Base-by-base conservation (phyloP, 2,329 filamentous ascomycete species). In the Colletotrichum musae region DNA sequence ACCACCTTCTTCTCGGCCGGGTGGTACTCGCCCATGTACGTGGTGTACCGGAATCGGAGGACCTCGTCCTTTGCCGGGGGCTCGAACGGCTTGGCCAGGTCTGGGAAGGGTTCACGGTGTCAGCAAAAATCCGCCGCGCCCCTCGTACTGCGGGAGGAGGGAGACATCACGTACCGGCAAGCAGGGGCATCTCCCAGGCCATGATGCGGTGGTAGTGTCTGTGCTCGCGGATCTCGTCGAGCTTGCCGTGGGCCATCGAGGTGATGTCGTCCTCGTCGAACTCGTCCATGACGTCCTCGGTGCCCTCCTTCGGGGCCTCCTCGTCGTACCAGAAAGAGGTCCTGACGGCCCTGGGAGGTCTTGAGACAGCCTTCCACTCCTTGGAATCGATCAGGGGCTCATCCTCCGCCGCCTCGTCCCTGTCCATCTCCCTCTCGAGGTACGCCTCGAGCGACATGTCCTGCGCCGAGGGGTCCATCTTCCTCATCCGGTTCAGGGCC, bases 11-110 rank as follows among this genome's bases (percentile, higher is more conserved):
- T 91, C 81, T 94, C 91, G 3, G 95, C 94, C 0, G 96, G 95
- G 82, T 99, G 97, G 64, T 89, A 85, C 82, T 98, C 96, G 75
- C 95, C 95, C 88, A 99, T 92, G 83, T 98, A 98, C 45, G 92
- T 95, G 16, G 96, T 99, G 85, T 97, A 98, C 76, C 96, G 92
- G 90, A 98, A 99, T 75, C 95, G 92, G 67, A 99, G 89, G 53
- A 94, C 90, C 74, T 93, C 87, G 53, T 89, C 81, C 36, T 86
- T 80, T 15, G 88, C 86, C 2, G 95, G 94, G 3, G 91, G 88
- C 70, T 87, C 82, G 79, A 97, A 98, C 18, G 93, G 92, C 81
- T 93, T 93, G 64, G 93, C 92, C 71, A 96, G 88, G 78, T 95
- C 94, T 97, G 77, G 58, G 47, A 36, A 60, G 9, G 24, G n/a